Base-by-base conservation (phyloP, 164 flowering plant genomes). In the Houttuynia cordata region DNA sequence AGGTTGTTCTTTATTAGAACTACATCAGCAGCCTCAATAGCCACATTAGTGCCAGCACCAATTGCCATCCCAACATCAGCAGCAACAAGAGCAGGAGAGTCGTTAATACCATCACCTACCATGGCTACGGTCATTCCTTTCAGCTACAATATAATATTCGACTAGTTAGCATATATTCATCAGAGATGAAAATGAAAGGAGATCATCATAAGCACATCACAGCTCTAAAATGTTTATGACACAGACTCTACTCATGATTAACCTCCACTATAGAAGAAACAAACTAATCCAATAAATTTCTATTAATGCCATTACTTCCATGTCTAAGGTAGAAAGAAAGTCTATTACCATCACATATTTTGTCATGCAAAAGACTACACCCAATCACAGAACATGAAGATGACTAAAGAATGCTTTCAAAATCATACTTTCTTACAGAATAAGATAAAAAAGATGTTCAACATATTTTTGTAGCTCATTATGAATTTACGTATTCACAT, bases 11-110 rank as follows among this genome's bases (percentile, higher is more conserved):
- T 87, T 50, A 92, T 83, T 17, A 92, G 89, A 25, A 89, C 96
- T 39, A 92, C 68, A 58, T 92, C 96, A 57, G 98, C 98, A 20
- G 98, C 96, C 74, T 92, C 98, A 61, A 89, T 87, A 10, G 98
- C 96, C 0, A 92, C 79, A 50, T 89, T 86, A 15, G 98, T 89
- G 18, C 98, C 98, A 4, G 96, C 98, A 23, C 98, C 98, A 62
- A 92, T 92, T 47, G 98, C 96, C 87, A 92, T 83, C n/a, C 98
- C 96, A 47, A 92, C 93, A 71, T 89, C 93, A 19, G 96, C 93
- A 21, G 96, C 96, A 23, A 73, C 96, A n/a, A 92, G 65, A 24
- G 96, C 98, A 37, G 93, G 96, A 0, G 96, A 85, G 67, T 89
- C 98, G 21, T 89, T 89, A 63, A 89, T 89, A 45, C 98, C 98